phyloP scores from a whole-genome alignment of 495 filamentous ascomycete species.

The Trichodelitschia bisporula region DNA sequence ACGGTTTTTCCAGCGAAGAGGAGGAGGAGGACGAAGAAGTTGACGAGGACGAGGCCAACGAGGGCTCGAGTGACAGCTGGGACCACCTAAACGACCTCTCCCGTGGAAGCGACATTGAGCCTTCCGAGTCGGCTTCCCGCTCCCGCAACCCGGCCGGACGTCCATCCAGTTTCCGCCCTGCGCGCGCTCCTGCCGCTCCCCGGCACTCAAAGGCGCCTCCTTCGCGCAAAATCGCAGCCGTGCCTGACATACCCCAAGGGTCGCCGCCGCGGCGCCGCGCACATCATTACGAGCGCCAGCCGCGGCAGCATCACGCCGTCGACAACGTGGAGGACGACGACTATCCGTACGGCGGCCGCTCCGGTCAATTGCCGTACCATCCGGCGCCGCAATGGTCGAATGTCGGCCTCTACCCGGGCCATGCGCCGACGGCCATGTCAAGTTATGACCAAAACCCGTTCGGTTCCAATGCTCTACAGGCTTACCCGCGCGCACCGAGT shows the following conservation, averaged over 20 bases:
- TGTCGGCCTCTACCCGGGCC: no score
- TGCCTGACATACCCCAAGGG: no score
- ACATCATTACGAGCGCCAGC: constrained; percentile 2
- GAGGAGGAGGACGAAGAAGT: constrained; percentile 7
- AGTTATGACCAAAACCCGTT: no score
- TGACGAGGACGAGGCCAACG: constrained; percentile 7
- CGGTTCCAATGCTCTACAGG: no score
- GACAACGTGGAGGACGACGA: constrained; percentile 18
- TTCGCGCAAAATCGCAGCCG: no score
- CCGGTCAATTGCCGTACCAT: background rate
- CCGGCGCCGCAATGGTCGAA: background rate
- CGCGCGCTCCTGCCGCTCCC: no score
- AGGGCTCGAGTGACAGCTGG: constrained; percentile 7
- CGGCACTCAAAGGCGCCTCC: no score
- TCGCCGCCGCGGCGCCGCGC: constrained; percentile 5
- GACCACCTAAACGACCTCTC: constrained; percentile 14
- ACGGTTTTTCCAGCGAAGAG: no score
- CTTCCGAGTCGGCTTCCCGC: constrained; percentile 17
- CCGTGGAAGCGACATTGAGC: constrained; percentile 16
- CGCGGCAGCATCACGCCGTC: constrained; percentile 5
- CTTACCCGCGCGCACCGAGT: no score
- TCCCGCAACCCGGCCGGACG: constrained; percentile 7
- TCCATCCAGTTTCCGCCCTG: no score
- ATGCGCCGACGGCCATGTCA: no score
- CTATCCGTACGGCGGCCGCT: constrained; percentile 4